Conservation (phyloP, 345 rosid genomes). For the Cardamine occulta region DNA sequence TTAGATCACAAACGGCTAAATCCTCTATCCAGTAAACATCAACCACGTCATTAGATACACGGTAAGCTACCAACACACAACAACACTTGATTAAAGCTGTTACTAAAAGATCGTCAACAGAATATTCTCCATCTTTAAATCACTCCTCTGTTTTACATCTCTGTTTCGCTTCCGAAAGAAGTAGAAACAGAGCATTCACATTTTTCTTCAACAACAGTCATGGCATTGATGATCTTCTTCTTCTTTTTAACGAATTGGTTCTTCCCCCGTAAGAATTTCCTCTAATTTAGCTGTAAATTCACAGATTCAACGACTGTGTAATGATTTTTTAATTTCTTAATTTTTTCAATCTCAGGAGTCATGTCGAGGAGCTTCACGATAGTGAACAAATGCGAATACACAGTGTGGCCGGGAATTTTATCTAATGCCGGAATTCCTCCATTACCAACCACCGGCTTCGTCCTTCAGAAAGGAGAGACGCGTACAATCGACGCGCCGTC, state of each 20-base stretch:
- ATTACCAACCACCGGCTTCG: conserved; percentile 74
- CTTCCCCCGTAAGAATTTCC: conserved; percentile 19
- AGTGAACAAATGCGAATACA: conserved; percentile 65
- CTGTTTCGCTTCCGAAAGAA: conserved; percentile 22
- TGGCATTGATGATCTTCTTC: conserved; percentile 25
- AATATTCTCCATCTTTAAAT: background rate
- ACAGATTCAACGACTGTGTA: background rate
- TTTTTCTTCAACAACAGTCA: conserved; percentile 1
- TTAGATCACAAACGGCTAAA: conserved; percentile 24
- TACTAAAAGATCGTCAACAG: conserved; percentile 4
- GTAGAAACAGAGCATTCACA: conserved; percentile 18
- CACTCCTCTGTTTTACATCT: conserved; percentile 18
- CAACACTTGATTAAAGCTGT: background rate
- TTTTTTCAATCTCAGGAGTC: conserved; percentile 38
- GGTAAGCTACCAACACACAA: background rate
- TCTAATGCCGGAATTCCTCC: conserved; percentile 67
- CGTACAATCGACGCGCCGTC: conserved; percentile 62
- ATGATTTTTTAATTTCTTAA: background rate
- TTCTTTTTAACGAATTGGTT: background rate
- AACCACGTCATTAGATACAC: conserved; percentile 5
- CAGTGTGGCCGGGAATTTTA: conserved; percentile 85
- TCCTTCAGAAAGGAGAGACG: conserved; percentile 66
- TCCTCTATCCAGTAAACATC: background rate
- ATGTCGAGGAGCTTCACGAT: conserved; percentile 65
- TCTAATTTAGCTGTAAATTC: background rate